Base-by-base conservation (phyloP, 2,329 filamentous ascomycete genomes). In the Colletotrichum lentis region DNA sequence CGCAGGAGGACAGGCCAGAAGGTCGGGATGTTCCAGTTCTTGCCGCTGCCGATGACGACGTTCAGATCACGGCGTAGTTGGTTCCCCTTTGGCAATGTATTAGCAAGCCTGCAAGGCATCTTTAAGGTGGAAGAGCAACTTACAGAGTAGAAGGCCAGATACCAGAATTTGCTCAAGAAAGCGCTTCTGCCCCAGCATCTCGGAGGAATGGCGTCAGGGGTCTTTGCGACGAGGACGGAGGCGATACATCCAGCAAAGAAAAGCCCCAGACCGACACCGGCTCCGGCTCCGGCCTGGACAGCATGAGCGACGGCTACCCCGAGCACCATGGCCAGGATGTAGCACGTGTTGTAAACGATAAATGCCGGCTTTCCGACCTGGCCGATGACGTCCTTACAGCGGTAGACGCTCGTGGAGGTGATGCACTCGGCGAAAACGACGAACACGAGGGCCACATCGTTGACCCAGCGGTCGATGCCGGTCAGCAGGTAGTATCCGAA, bases 61-160 rank as follows among this genome's bases (percentile, higher is more conserved):
- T 88, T 88, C 27, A 88, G 80, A 71, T 88, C 85, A 31, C 80
- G 81, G 41, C 82, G 80, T 22, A 88, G 79, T 78, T 87, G 86
- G 69, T 87, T 84, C 56, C 84, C 85, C 84, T 86, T 59, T 77
- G 57, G 20, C 39, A 14, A 12, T 35, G 5, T 11, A 8, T 62
- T 39, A 70, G 64, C 27, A 41, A 10, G 27, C 8, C 27, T 31
- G 27, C n/a, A n/a, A 50, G 1, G 12, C n/a, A 1, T 3, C 24
- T n/a, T n/a, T 31, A 14, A 16, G 16, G 18, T 12, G 5, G n/a
- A 37, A 11, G 3, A 47, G 39, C 5, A 5, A 69, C 83, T 76
- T 80, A 86, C 85, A n/a, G 85, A 88, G 75, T 88, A 88, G 69
- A 86, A 85, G 0, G 79, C 77, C 41, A 87, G 71, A 68, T 82